A percentile compares a stretch with the other conserved stretches of the same genome.
Conservation (phyloP, 2,329 filamentous ascomycete species). For the Epichloe scottii region DNA sequence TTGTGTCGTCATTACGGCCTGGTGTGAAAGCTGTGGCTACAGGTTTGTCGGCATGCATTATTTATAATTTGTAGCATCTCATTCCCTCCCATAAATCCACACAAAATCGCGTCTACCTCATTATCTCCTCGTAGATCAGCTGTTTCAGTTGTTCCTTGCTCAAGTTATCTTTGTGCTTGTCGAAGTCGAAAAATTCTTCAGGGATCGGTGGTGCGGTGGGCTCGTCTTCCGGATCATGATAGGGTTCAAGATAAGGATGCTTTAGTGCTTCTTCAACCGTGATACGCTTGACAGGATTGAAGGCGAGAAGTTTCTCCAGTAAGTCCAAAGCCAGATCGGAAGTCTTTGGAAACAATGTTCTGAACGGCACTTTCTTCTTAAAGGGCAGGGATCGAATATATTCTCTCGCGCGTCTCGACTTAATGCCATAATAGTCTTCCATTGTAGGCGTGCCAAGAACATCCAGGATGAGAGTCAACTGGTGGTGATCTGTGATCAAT, state of each 20-base stretch:
- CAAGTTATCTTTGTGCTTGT: slow-evolving; percentile 98
- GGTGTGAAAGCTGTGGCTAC: not conserved
- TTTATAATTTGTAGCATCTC: not conserved
- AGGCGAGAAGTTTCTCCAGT: slow-evolving; percentile 88
- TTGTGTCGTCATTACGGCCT: not conserved
- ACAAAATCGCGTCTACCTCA: slow-evolving; percentile 31
- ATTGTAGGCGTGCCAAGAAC: slow-evolving; percentile 96
- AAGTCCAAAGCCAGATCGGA: slow-evolving; percentile 91
- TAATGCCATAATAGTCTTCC: slow-evolving; percentile 99
- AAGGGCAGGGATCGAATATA: slow-evolving; percentile 97
- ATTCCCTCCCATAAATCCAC: not conserved
- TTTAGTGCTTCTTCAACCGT: slow-evolving; percentile 94
- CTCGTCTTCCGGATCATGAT: slow-evolving; percentile 97
- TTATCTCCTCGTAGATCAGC: slow-evolving; percentile 97
- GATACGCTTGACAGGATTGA: slow-evolving; percentile 98
- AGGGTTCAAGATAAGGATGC: slow-evolving; percentile 96
- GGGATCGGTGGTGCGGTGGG: slow-evolving; percentile 93
- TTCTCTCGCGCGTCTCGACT: slow-evolving; percentile 89
- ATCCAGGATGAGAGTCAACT: slow-evolving; percentile 91
- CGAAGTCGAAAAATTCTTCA: slow-evolving; percentile 98
- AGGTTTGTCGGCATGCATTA: not conserved
- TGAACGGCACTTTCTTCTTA: slow-evolving; percentile 99
- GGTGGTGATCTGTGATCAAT: slow-evolving; percentile 69
- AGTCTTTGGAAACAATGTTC: slow-evolving; percentile 96
- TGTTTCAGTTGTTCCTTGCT: slow-evolving; percentile 98